Base-by-base conservation (phyloP, 1,284 basidiomycete species). In the Papiliotrema nemorosa region DNA sequence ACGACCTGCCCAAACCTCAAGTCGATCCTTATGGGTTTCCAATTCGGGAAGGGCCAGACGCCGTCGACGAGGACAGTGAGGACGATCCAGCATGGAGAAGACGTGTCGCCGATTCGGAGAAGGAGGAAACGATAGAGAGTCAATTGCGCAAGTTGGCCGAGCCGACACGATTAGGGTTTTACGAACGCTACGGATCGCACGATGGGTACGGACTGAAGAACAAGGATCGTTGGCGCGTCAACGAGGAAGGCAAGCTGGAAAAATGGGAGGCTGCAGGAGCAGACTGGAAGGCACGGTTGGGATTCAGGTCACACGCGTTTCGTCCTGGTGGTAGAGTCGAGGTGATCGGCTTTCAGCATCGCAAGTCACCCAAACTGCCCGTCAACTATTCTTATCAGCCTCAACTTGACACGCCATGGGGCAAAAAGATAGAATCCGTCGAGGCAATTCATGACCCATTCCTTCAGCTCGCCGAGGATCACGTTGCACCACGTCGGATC, bases 11-110 rank as follows among this genome's bases (percentile, higher is more conserved):
- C 20, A 26, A 49, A 39, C 41, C 47, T 6, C 31, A 33, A 9
- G 38, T 52, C n/a, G 55, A 57, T 24, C 27, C 49, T 14, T 50
- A 39, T 13, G 54, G 54, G 3, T 13, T 13, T 5, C 39, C 39
- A 5, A 13, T 21, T 13, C 9, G 35, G n/a, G 39, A 49, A 31
- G 9, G n/a, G n/a, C 39, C 27, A 21, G 35, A 48, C 34, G 22
- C n/a, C 21, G 47, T 44, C n/a, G 48, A 45, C 20, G 34, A 35
- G 6, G 41, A 44, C 12, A 22, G 24, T n/a, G 36, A 47, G 33
- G n/a, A 22, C 27, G 31, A 49, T 47, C 18, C 36, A 18, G 18
- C 13, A 25, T 27, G 40, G 40, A 3, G 16, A 14, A 20, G 37
- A 25, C 36, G 26, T 3, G 36, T 20, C 13, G 26, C 14, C 7